These are phyloP conservation scores for Skeletonema costatum DNA, from an alignment of 108 stramenopile species.

Conservation along the genomic window DNA sequence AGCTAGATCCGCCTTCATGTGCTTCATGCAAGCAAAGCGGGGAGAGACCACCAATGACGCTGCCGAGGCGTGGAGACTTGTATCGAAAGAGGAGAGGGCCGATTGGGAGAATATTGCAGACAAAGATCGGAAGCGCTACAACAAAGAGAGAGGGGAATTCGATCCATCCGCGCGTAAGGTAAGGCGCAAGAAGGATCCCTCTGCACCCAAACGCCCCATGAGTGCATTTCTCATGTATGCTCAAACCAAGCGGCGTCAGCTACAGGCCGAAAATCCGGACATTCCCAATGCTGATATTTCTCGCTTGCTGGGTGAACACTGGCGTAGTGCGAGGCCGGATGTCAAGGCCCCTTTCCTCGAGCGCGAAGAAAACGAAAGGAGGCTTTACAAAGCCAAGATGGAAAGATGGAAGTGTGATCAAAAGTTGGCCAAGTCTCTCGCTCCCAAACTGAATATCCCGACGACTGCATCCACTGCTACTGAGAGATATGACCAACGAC, in stretches of 20 bases:
- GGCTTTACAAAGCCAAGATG: slow-evolving; percentile 42
- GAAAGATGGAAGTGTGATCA: slow-evolving; percentile 33
- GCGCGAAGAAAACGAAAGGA: slow-evolving; percentile 36
- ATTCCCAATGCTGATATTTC: slow-evolving; percentile 46
- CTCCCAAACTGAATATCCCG: slow-evolving; percentile 1
- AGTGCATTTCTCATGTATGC: slow-evolving; percentile 44
- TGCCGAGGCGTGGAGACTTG: slow-evolving; percentile 35
- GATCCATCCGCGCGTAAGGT: slow-evolving; percentile 22
- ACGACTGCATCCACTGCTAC: neutral
- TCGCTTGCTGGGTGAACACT: slow-evolving; percentile 35
- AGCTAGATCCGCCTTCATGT: slow-evolving; percentile 47
- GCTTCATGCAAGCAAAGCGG: slow-evolving; percentile 24
- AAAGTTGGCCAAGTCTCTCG: slow-evolving; percentile 20
- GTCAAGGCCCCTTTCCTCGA: slow-evolving; percentile 38
- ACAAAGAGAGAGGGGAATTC: slow-evolving; percentile 28
- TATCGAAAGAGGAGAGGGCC: slow-evolving; percentile 15
- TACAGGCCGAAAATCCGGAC: slow-evolving; percentile 39
- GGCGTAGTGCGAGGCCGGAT: slow-evolving; percentile 3
- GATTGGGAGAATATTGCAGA: slow-evolving; percentile 33
- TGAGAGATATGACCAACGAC: slow-evolving; percentile 10
- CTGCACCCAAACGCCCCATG: slow-evolving; percentile 47
- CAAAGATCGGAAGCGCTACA: slow-evolving; percentile 32
- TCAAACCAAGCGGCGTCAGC: slow-evolving; percentile 15
- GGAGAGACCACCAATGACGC: slow-evolving; percentile 29
- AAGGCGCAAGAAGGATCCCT: slow-evolving; percentile 43